Percentiles rank a stretch among this genome's conserved stretches.
Evolutionary conservation across 202 grass and related monocot species (phyloP).

Genomic region (Tripidium arundinaceum): DNA sequence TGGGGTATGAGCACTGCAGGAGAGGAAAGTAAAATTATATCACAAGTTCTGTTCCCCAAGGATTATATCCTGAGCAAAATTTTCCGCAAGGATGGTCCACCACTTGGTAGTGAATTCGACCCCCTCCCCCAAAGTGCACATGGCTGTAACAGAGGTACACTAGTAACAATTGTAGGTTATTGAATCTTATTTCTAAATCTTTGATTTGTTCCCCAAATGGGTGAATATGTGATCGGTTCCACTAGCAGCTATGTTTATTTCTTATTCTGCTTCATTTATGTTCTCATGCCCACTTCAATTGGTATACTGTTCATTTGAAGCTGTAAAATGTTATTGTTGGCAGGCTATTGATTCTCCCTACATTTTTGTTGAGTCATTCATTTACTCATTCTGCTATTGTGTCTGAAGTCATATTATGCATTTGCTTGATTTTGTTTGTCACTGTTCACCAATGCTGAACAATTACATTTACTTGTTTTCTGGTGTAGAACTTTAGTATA

Average conservation of each 20-base stretch:
- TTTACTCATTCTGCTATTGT: constrained; percentile 6
- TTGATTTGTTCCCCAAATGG: not conserved
- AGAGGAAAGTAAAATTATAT: constrained; percentile 42
- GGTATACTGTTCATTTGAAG: not conserved
- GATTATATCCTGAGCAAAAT: constrained; percentile 82
- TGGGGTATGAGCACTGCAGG: constrained; percentile 28
- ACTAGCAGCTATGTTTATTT: not conserved
- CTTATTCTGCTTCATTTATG: constrained; percentile 2
- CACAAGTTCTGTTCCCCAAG: constrained; percentile 69
- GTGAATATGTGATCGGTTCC: not conserved
- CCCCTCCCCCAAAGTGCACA: constrained; percentile 29
- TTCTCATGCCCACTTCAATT: not conserved
- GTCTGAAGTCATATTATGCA: not conserved
- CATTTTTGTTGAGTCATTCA: not conserved
- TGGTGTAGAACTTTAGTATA: constrained; percentile 2
- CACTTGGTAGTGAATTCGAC: constrained; percentile 75
- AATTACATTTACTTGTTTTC: constrained; percentile 17
- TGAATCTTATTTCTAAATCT: not conserved
- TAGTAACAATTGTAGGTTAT: too few species aligned
- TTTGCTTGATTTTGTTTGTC: constrained; percentile 14
- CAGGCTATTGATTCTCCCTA: not conserved
- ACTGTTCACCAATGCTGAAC: not conserved
- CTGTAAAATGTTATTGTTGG: constrained; percentile 4
- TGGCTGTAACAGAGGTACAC: constrained; percentile 50
- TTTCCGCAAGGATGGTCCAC: constrained; percentile 86